Percentiles rank a stretch among this genome's conserved stretches.
Conservation (phyloP, 2,329 filamentous ascomycete genomes). For the Aureobasidium melanogenum region DNA sequence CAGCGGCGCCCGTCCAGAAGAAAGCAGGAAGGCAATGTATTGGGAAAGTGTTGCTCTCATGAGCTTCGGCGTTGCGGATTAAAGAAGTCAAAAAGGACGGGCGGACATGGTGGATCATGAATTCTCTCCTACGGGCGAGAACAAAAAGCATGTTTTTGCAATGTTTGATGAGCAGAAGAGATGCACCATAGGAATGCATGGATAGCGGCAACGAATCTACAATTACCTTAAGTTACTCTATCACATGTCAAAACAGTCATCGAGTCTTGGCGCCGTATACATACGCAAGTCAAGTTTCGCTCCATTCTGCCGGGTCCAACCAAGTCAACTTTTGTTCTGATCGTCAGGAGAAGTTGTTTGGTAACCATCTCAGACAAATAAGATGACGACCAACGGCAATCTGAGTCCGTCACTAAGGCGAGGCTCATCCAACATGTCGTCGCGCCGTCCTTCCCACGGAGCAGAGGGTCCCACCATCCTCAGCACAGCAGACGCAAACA, state of each 20-base stretch:
- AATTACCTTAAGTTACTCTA: background rate
- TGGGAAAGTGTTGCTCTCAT: background rate
- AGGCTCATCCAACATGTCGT: conserved; percentile 30
- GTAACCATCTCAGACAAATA: background rate
- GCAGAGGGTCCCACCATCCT: background rate
- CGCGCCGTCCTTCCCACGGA: conserved; percentile 37
- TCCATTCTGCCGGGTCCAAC: background rate
- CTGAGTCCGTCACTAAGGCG: conserved; percentile 11
- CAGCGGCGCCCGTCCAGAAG: background rate
- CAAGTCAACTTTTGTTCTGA: background rate
- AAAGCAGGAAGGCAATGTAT: conserved; percentile 14
- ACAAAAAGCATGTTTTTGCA: conserved; percentile 5
- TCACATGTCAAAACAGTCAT: conserved; percentile 7
- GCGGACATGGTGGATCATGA: background rate
- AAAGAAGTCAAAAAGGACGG: background rate
- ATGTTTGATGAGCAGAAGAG: background rate
- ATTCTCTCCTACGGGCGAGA: background rate
- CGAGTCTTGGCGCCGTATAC: background rate
- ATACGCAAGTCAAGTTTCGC: background rate
- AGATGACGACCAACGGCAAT: conserved; percentile 1
- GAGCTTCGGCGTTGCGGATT: conserved; percentile 1
- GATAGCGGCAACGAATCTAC: conserved; percentile 1
- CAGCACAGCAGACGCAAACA: conserved; percentile 10
- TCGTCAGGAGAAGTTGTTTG: background rate
- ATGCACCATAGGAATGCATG: background rate